phyloP scores from a whole-genome alignment of 345 rosid genomes.

The Diplotaxis tenuifolia region DNA sequence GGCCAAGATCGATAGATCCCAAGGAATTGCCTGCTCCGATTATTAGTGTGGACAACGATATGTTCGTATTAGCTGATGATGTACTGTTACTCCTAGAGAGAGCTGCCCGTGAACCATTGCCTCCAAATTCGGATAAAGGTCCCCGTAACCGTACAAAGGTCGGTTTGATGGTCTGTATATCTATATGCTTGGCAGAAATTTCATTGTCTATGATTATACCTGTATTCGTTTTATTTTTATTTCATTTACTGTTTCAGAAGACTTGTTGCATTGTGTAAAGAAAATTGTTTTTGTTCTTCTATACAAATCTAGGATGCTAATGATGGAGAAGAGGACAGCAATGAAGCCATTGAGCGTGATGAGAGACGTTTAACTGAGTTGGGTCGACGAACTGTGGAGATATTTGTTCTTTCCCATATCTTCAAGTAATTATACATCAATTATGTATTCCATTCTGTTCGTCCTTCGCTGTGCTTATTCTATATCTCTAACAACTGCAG shows the following conservation, averaged over 20 bases:
- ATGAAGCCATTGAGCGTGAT: slow-evolving; percentile 77
- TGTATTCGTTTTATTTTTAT: not conserved
- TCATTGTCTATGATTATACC: not conserved
- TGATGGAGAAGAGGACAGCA: slow-evolving; percentile 79
- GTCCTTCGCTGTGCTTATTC: slow-evolving; percentile 1
- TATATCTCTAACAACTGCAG: slow-evolving; percentile 41
- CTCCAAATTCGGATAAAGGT: slow-evolving; percentile 90
- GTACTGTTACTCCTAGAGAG: slow-evolving; percentile 74
- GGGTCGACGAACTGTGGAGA: slow-evolving; percentile 92
- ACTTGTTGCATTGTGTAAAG: slow-evolving; percentile 2
- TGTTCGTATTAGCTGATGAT: slow-evolving; percentile 88
- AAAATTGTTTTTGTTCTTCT: not conserved
- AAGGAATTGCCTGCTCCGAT: slow-evolving; percentile 86
- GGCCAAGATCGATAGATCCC: slow-evolving; percentile 49
- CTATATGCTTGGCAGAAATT: not conserved
- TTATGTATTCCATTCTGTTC: slow-evolving; percentile 5
- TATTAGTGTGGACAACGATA: slow-evolving; percentile 72
- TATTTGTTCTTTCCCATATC: slow-evolving; percentile 88
- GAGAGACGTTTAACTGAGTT: slow-evolving; percentile 88
- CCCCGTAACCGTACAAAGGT: slow-evolving; percentile 93
- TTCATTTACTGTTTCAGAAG: not conserved
- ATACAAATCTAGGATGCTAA: slow-evolving; percentile 62
- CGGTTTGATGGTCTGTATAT: slow-evolving; percentile 19
- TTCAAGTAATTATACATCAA: slow-evolving; percentile 55
- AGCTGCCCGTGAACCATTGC: slow-evolving; percentile 83